Percentiles rank a stretch among this genome's conserved stretches.
phyloP scores from a whole-genome alignment of 331 rosid species.

The Rhamnella rubrinervis region DNA sequence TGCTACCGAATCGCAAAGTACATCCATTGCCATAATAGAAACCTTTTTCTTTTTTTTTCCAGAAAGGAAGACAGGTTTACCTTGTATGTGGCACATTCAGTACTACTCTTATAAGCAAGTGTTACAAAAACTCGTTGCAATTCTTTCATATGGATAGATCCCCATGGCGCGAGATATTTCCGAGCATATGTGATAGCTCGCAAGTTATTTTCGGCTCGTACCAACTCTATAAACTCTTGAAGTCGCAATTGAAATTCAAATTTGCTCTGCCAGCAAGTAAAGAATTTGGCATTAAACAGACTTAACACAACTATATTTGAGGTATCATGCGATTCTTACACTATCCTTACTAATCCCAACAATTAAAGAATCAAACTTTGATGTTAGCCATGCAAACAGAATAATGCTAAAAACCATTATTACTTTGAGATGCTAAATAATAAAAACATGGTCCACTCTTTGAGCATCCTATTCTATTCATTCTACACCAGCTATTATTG shows the following conservation, averaged over 20 bases:
- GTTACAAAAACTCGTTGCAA: slow-evolving; percentile 87
- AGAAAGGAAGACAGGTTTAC: slow-evolving; percentile 28
- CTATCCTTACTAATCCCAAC: too few species aligned
- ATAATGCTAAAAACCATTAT: too few species aligned
- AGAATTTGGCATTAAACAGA: slow-evolving; percentile 25
- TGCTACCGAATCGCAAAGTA: slow-evolving; percentile 11
- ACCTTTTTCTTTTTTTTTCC: background rate
- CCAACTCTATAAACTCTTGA: slow-evolving; percentile 92
- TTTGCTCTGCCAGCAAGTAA: slow-evolving; percentile 68
- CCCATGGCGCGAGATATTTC: slow-evolving; percentile 93
- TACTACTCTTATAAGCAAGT: slow-evolving; percentile 81
- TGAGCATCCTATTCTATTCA: too few species aligned
- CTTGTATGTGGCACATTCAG: slow-evolving; percentile 90
- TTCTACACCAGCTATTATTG: too few species aligned
- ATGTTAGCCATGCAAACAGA: too few species aligned
- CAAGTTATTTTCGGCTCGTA: slow-evolving; percentile 79
- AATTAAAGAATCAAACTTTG: too few species aligned
- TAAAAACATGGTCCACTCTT: too few species aligned
- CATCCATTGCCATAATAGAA: background rate
- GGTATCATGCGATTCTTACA: background rate
- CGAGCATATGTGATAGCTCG: slow-evolving; percentile 93
- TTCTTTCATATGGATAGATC: slow-evolving; percentile 80
- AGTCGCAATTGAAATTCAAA: slow-evolving; percentile 95
- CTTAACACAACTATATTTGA: background rate
- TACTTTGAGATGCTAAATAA: too few species aligned